These are phyloP conservation scores for Fusarium paranaense DNA, from an alignment of 2,329 filamentous ascomycete genomes.

Conservation along the genomic window DNA sequence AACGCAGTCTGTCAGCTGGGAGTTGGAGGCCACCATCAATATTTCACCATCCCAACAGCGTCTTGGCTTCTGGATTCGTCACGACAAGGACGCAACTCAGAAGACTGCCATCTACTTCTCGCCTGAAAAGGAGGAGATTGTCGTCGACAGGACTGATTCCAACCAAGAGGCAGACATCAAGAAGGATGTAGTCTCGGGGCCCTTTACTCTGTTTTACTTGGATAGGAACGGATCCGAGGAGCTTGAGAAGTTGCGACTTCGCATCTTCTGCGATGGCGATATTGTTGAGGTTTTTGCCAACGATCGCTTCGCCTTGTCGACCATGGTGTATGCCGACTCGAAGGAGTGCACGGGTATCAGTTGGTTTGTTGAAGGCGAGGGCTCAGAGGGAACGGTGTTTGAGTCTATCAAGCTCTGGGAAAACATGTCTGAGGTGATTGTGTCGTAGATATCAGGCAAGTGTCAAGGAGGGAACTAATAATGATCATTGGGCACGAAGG, in stretches of 20 bases:
- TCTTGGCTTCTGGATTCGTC: constrained; percentile 41
- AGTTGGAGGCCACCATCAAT: constrained; percentile 40
- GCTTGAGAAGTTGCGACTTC: constrained; percentile 36
- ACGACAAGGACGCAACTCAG: constrained; percentile 42
- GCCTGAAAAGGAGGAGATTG: constrained; percentile 53
- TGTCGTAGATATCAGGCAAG: not conserved
- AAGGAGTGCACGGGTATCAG: constrained; percentile 36
- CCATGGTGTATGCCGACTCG: constrained; percentile 39
- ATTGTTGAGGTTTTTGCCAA: constrained; percentile 44
- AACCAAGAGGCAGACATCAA: constrained; percentile 48
- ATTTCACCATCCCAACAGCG: constrained; percentile 11
- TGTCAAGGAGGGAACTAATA: not conserved
- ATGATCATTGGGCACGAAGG: not conserved
- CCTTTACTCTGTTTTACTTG: constrained; percentile 58
- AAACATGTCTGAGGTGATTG: constrained; percentile 29
- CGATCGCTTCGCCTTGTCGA: constrained; percentile 44
- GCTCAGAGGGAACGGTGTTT: constrained; percentile 12
- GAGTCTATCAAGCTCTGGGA: constrained; percentile 39
- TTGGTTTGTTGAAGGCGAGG: constrained; percentile 37
- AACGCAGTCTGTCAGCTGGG: constrained; percentile 32
- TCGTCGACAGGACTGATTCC: constrained; percentile 52
- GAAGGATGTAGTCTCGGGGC: constrained; percentile 50
- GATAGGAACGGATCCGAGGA: constrained; percentile 19
- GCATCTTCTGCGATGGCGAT: constrained; percentile 43
- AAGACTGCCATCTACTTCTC: constrained; percentile 55